Evolutionary conservation across 352 stramenopile species (phyloP), one percentile per base, ranked within the genome.

Genomic region (Pythium scleroteichum): DNA sequence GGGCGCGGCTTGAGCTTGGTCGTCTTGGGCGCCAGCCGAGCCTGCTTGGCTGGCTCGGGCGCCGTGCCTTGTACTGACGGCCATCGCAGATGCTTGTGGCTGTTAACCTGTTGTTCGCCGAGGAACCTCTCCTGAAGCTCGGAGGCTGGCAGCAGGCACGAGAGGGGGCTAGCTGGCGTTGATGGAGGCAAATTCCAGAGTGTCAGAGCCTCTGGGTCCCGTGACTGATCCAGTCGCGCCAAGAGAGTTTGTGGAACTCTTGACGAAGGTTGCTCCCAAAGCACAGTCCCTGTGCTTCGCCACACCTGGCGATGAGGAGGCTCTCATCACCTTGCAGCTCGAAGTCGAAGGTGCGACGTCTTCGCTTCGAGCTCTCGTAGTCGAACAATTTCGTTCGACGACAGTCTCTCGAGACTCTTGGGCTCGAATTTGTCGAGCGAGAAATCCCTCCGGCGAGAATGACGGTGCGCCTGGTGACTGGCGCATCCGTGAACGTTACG

Each of bases 201-300:
- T n/a, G n/a, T n/a, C n/a, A n/a, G n/a, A n/a, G n/a, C n/a, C n/a
- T n/a, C n/a, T n/a, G n/a, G n/a, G n/a, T n/a, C n/a, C n/a, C n/a
- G n/a, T n/a, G n/a, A 40, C 49, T 56, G 49, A 44, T n/a, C 49
- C 27, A 44, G 49, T 29, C 19, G 19, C 22, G 32, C 45, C 49
- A 29, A 42, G 49, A 42, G 49, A 29, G 17, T 41, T 56, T 29
- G 49, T 56, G 29, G 49, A 23, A 45, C 49, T 44, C 49, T 56
- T 45, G 49, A 23, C 29, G 33, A 38, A 33, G n/a, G 20, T 23
- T 38, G 49, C 49, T 45, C 49, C 49, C 14, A 40, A 45, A 56
- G 27, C 27, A 33, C 49, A 33, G n/a, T 44, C 27, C 17, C 29
- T 38, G 19, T 33, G 29, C 32, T 56, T 45, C 17, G 32, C 33